Conservation (phyloP, 2,329 filamentous ascomycete genomes). For the Trichocomaceae sp. region DNA sequence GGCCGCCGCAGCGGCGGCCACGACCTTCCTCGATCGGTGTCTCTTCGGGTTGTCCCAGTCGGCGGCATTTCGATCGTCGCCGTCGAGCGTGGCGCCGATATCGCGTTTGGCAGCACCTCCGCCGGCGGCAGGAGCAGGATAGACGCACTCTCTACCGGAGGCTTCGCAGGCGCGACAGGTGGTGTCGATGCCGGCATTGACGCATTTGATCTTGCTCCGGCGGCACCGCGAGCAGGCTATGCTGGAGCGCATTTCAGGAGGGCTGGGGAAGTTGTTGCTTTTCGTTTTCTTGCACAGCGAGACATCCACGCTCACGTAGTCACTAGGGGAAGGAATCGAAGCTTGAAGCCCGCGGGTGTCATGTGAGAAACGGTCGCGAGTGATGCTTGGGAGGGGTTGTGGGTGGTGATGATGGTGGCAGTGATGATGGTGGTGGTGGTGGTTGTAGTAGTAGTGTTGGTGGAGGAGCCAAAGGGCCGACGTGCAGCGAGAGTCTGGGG, state of each 20-base stretch:
- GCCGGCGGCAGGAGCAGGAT: slow-evolving; percentile 48
- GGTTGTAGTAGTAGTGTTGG: background rate
- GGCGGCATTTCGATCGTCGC: slow-evolving; percentile 32
- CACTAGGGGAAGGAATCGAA: background rate
- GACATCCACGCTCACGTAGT: slow-evolving; percentile 11
- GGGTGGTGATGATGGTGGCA: background rate
- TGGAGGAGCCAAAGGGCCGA: background rate
- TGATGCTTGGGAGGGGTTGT: background rate
- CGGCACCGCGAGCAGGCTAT: slow-evolving; percentile 72
- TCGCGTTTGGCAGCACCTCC: slow-evolving; percentile 34
- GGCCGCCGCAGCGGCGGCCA: slow-evolving; percentile 23
- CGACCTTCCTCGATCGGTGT: slow-evolving; percentile 33
- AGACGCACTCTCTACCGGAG: slow-evolving; percentile 64
- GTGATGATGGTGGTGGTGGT: background rate
- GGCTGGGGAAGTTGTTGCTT: slow-evolving; percentile 10
- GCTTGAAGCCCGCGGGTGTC: background rate
- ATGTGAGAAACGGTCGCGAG: background rate
- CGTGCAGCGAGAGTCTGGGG: slow-evolving; percentile 1
- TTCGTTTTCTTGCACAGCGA: slow-evolving; percentile 9
- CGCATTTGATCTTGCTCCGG: slow-evolving; percentile 79
- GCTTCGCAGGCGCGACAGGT: slow-evolving; percentile 70
- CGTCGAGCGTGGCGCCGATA: slow-evolving; percentile 29
- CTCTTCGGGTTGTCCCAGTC: slow-evolving; percentile 40
- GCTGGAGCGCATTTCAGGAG: slow-evolving; percentile 62
- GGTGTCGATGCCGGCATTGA: slow-evolving; percentile 66